Evolutionary conservation across 352 stramenopile genomes (phyloP).

Genomic region (Hyphochytrium catenoides): DNA sequence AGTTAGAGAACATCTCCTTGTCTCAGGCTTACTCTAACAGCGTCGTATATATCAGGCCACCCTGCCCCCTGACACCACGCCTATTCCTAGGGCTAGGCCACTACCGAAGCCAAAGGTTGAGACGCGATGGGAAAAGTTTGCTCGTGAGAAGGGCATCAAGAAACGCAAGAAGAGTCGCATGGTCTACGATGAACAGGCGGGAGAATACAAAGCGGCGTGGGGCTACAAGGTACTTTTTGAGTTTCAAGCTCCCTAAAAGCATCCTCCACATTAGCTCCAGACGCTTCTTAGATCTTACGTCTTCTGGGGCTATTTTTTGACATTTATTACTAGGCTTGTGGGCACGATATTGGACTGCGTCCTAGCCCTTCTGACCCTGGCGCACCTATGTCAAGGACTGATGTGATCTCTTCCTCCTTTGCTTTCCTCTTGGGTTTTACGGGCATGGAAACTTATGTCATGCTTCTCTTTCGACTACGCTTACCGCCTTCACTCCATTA

Average conservation of each 20-base stretch:
- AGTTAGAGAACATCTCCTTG: too few relatives aligned
- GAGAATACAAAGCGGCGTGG: constrained; percentile 73
- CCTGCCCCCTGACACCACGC: constrained; percentile 29
- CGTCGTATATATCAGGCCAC: constrained; percentile 9
- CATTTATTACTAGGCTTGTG: too few relatives aligned
- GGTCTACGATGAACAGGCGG: constrained; percentile 83
- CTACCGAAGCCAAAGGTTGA: constrained; percentile 76
- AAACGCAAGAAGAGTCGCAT: constrained; percentile 90
- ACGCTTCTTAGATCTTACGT: constrained; percentile 9
- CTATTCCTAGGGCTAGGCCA: constrained; percentile 63
- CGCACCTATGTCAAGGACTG: too few relatives aligned
- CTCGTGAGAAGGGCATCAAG: constrained; percentile 88
- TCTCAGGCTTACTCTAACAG: constrained; percentile 8
- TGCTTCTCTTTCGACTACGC: too few relatives aligned
- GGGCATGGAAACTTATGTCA: too few relatives aligned
- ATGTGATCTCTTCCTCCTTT: too few relatives aligned
- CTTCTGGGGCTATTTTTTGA: too few relatives aligned
- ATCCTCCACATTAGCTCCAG: not conserved
- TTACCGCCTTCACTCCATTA: too few relatives aligned
- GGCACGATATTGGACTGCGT: too few relatives aligned
- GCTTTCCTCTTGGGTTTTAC: too few relatives aligned
- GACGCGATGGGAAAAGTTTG: constrained; percentile 98
- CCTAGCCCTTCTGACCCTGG: too few relatives aligned
- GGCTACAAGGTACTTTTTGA: constrained; percentile 58
- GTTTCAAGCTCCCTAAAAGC: not conserved